These are phyloP conservation scores for Amanita polypyramis DNA, from an alignment of 768 basidiomycete genomes.

Conservation along the genomic window DNA sequence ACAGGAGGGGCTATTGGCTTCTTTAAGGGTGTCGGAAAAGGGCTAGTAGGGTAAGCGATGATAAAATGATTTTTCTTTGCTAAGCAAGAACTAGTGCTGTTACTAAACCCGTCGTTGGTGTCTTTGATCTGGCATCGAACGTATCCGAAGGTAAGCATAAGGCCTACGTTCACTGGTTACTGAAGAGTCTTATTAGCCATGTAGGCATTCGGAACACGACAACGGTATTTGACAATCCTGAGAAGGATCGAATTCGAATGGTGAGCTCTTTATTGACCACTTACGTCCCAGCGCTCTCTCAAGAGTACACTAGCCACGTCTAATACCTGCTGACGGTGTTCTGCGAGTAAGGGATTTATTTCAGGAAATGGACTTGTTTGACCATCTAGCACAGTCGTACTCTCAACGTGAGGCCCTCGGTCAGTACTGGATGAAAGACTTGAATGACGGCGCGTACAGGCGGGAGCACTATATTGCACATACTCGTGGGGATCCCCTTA, in stretches of 20 bases:
- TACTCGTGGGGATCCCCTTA: conserved; percentile 45
- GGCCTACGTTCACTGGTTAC: not conserved
- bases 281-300: not conserved
- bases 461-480: conserved; percentile 86
- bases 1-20: conserved; percentile 90
- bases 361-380: conserved; percentile 1
- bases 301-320: conserved; percentile 51
- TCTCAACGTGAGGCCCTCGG: conserved; percentile 85
- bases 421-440: conserved; percentile 94
- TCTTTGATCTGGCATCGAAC: conserved; percentile 93
- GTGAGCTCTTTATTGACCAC: conserved; percentile 30
- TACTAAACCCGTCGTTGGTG: conserved; percentile 94
- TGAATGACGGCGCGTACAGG: conserved; percentile 82
- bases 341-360: conserved; percentile 49
- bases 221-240: conserved; percentile 90
- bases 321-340: conserved; percentile 80
- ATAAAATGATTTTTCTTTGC: not conserved
- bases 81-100: conserved; percentile 46
- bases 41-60: conserved; percentile 72
- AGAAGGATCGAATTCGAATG: conserved; percentile 76
- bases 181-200: not conserved
- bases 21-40: conserved; percentile 96
- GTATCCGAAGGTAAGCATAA: conserved; percentile 67
- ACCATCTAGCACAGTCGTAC: conserved; percentile 50
- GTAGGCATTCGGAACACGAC: conserved; percentile 95